phyloP scores from a whole-genome alignment of 768 basidiomycete species.

The Kwoniella sp. region DNA sequence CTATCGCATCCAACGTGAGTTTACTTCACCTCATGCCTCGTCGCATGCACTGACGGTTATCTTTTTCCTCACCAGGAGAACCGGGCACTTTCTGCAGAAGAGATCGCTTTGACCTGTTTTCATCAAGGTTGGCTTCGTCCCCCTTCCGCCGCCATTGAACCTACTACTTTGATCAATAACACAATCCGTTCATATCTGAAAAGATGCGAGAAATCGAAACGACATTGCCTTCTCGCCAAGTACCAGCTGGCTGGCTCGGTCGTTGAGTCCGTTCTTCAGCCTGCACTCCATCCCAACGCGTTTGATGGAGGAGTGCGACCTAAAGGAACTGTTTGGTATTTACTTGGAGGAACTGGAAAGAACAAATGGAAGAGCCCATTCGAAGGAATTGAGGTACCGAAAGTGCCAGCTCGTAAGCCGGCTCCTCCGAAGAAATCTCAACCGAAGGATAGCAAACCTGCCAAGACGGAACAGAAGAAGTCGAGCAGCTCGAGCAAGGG shows the following conservation, averaged over 20 bases:
- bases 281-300: conserved; percentile 47
- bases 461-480: conserved; percentile 23
- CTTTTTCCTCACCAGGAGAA: conserved; percentile 35
- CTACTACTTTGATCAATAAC: conserved; percentile 40
- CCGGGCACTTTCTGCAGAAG: conserved; percentile 45
- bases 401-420: conserved; percentile 35
- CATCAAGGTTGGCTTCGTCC: conserved; percentile 47
- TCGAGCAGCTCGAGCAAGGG: conserved; percentile 5
- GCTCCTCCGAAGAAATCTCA: conserved; percentile 29
- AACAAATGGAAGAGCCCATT: conserved; percentile 47
- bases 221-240: conserved; percentile 41
- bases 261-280: conserved; percentile 37
- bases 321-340: conserved; percentile 46
- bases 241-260: conserved; percentile 46
- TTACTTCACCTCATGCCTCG: background rate
- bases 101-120: conserved; percentile 40
- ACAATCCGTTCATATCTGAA: conserved; percentile 44
- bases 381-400: conserved; percentile 42
- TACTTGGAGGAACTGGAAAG: conserved; percentile 26
- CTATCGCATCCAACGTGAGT: conserved; percentile 40
- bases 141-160: conserved; percentile 47
- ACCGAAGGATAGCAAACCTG: conserved; percentile 23
- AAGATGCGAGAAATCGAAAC: conserved; percentile 34
- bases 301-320: conserved; percentile 34
- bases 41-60: conserved; percentile 14